Evolutionary conservation across 768 basidiomycete genomes (phyloP).

Genomic region (Psilocybe cubensis): DNA sequence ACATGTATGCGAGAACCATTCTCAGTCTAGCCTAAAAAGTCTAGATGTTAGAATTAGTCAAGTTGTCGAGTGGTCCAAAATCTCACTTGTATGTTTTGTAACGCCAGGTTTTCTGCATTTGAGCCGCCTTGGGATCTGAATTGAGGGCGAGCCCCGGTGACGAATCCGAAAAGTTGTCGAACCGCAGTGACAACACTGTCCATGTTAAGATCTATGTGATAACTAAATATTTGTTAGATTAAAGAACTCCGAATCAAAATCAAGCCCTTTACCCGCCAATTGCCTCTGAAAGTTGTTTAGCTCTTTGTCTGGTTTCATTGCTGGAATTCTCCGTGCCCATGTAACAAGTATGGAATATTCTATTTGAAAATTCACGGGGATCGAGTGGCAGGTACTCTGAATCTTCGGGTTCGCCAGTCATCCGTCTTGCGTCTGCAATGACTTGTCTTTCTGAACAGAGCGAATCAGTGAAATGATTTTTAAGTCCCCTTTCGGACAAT

Average conservation of each 20-base stretch:
- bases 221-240: constrained; percentile 48
- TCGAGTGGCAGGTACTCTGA: constrained; percentile 87
- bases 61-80: not conserved
- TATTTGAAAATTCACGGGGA: constrained; percentile 80
- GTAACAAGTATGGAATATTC: constrained; percentile 97
- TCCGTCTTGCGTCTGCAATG: constrained; percentile 88
- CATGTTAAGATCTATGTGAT: constrained; percentile 96
- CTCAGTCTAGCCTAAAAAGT: constrained; percentile 77
- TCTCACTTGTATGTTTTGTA: constrained; percentile 93
- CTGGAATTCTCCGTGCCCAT: constrained; percentile 99
- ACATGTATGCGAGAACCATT: constrained; percentile 95
- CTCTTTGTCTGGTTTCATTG: constrained; percentile 80
- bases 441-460: constrained; percentile 79
- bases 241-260: not conserved
- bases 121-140: constrained; percentile 90
- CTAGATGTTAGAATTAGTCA: not conserved
- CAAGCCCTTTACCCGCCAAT: constrained; percentile 76
- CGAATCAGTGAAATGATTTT: not conserved
- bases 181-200: constrained; percentile 87
- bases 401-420: constrained; percentile 80
- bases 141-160: constrained; percentile 64
- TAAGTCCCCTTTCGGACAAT: not conserved
- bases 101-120: constrained; percentile 87
- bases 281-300: constrained; percentile 83
- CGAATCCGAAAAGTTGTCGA: constrained; percentile 78